Percentiles rank a stretch among this genome's conserved stretches.
Evolutionary conservation across 345 rosid genomes (phyloP).

Genomic region (Salix udensis): DNA sequence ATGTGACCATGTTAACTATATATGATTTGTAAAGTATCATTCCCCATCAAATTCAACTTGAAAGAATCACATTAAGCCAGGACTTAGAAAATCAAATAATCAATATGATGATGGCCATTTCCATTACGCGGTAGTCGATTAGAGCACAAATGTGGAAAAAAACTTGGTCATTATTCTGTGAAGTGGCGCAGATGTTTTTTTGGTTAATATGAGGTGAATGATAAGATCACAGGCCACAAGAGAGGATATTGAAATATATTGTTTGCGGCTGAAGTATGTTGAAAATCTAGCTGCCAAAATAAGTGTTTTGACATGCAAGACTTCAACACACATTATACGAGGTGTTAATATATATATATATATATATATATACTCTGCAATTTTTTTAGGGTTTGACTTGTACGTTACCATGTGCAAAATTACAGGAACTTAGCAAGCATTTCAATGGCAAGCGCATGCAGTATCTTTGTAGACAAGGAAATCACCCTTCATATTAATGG

Average conservation of each 20-base stretch:
- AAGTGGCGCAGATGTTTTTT: background rate
- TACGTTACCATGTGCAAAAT: background rate
- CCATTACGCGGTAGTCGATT: background rate
- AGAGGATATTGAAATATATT: background rate
- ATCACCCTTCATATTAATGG: background rate
- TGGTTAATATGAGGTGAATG: background rate
- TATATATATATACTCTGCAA: background rate
- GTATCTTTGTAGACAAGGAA: constrained; percentile 6
- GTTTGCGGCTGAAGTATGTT: background rate
- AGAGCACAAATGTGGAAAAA: background rate
- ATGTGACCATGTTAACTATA: background rate
- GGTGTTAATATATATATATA: background rate
- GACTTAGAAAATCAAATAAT: too few species aligned
- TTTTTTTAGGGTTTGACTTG: background rate
- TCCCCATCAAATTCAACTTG: background rate
- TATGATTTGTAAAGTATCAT: background rate
- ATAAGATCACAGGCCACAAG: background rate
- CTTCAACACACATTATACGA: background rate
- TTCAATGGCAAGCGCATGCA: background rate
- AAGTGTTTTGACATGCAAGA: constrained; percentile 11
- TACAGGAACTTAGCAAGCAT: background rate
- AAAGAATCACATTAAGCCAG: background rate
- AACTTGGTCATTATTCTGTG: background rate
- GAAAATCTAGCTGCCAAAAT: background rate
- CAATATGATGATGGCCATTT: background rate